Evolutionary conservation across 345 rosid species (phyloP).

Genomic region (Litchi chinensis): DNA sequence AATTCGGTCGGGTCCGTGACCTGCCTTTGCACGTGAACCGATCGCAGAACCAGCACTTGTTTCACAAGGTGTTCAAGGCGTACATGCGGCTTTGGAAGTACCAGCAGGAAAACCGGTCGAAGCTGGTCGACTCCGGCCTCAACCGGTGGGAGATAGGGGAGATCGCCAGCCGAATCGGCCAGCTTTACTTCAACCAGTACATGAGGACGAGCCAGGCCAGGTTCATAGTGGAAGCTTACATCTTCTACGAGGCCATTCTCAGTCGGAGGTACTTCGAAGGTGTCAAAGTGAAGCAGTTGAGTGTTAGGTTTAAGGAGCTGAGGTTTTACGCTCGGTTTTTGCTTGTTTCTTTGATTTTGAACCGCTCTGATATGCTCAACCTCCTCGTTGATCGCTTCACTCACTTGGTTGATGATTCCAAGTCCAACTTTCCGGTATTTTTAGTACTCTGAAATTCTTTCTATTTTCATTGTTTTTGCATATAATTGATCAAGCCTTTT

Average conservation of each 20-base stretch:
- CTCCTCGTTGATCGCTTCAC: slow-evolving; percentile 49
- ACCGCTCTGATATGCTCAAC: slow-evolving; percentile 62
- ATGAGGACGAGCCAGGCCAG: slow-evolving; percentile 89
- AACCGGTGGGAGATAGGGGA: slow-evolving; percentile 99
- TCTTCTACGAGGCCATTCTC: slow-evolving; percentile 91
- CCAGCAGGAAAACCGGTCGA: slow-evolving; percentile 80
- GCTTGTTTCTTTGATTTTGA: slow-evolving; percentile 76
- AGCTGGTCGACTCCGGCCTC: slow-evolving; percentile 74
- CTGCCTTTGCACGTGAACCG: slow-evolving; percentile 61
- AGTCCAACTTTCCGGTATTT: slow-evolving; percentile 69
- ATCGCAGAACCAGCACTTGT: slow-evolving; percentile 53
- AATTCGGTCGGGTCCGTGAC: slow-evolving; percentile 87
- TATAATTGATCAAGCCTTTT: too few species aligned
- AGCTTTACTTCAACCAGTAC: slow-evolving; percentile 92
- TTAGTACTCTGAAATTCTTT: background rate
- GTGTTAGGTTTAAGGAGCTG: slow-evolving; percentile 81
- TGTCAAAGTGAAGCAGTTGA: slow-evolving; percentile 57
- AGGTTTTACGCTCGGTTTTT: slow-evolving; percentile 88
- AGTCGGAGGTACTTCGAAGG: slow-evolving; percentile 78
- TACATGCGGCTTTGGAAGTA: slow-evolving; percentile 95
- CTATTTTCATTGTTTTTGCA: background rate
- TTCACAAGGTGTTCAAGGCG: slow-evolving; percentile 88
- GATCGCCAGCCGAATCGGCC: slow-evolving; percentile 99
- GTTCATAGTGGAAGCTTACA: slow-evolving; percentile 83
- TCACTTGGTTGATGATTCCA: slow-evolving; percentile 70